A percentile compares a stretch with the other conserved stretches of the same genome.
Conservation (phyloP, 371 early-diverging fungal species). For the Amoeboaphelidium occidentale region DNA sequence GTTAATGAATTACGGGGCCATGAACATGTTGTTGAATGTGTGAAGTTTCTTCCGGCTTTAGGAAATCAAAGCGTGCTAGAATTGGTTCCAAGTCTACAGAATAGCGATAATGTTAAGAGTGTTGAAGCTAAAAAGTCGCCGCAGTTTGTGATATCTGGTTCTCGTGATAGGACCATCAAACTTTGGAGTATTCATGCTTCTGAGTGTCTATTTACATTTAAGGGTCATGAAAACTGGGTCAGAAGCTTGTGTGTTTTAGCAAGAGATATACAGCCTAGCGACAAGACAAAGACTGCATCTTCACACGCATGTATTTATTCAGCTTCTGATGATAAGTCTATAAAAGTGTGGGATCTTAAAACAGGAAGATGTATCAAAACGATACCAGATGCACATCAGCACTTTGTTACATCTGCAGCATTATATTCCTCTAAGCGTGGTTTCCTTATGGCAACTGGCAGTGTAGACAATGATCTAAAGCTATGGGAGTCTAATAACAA, state of each 20-base stretch:
- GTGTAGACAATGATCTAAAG: background rate
- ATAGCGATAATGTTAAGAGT: constrained; percentile 12
- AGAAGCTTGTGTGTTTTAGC: constrained; percentile 48
- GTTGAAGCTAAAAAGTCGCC: constrained; percentile 12
- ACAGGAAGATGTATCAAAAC: constrained; percentile 55
- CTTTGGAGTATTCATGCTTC: constrained; percentile 55
- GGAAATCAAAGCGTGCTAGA: constrained; percentile 37
- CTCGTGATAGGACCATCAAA: constrained; percentile 66
- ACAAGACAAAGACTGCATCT: too few species aligned
- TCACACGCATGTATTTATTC: constrained; percentile 48
- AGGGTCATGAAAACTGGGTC: constrained; percentile 89
- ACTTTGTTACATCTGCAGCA: constrained; percentile 69
- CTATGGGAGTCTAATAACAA: too few species aligned
- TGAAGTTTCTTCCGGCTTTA: constrained; percentile 44
- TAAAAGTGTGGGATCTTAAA: constrained; percentile 65
- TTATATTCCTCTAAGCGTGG: constrained; percentile 1
- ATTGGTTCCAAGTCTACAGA: constrained; percentile 12
- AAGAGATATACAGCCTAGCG: constrained; percentile 59
- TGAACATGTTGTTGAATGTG: constrained; percentile 79
- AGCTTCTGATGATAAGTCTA: constrained; percentile 60
- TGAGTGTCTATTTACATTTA: constrained; percentile 41
- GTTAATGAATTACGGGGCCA: constrained; percentile 59
- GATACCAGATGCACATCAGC: constrained; percentile 47
- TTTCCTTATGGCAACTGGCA: background rate
- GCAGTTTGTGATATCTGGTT: constrained; percentile 53